A percentile compares a stretch with the other conserved stretches of the same genome.
Conservation (phyloP, 1,139 yeast species). For the Debaryomyces sp. region DNA sequence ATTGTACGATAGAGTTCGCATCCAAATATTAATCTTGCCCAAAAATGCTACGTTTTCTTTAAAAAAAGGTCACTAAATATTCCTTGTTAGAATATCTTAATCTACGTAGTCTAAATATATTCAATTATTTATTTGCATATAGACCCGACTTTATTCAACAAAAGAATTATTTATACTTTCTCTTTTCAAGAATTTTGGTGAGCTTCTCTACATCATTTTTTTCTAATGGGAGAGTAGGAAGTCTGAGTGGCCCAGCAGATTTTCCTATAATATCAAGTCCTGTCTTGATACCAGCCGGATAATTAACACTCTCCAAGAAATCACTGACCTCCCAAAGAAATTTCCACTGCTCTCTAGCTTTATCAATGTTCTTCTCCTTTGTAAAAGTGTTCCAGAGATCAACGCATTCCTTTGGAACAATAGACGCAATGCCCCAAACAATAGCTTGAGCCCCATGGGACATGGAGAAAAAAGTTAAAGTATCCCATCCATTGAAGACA, state of each 20-base stretch:
- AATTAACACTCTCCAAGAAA: slow-evolving; percentile 15
- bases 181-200: slow-evolving; percentile 12
- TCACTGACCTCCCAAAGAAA: slow-evolving; percentile 18
- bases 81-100: too few relatives aligned
- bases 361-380: slow-evolving; percentile 13
- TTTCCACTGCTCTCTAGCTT: slow-evolving; percentile 20
- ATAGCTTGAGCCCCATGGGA: slow-evolving; percentile 17
- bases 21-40: too few relatives aligned
- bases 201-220: slow-evolving; percentile 13
- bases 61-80: too few relatives aligned
- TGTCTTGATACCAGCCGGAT: slow-evolving; percentile 19
- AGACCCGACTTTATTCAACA: background rate
- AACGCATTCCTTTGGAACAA: slow-evolving; percentile 19
- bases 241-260: slow-evolving; percentile 17
- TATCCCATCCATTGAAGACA: slow-evolving; percentile 18
- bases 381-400: slow-evolving; percentile 16
- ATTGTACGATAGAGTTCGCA: background rate
- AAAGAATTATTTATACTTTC: slow-evolving; percentile 14
- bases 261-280: slow-evolving; percentile 18
- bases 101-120: background rate
- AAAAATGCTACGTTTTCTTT: too few relatives aligned
- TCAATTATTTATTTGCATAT: background rate
- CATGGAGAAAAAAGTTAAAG: slow-evolving; percentile 17
- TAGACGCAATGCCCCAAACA: slow-evolving; percentile 19
- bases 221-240: slow-evolving; percentile 16